Base-by-base conservation (phyloP, 495 filamentous ascomycete species). In the Thermochaetoides thermophila region DNA sequence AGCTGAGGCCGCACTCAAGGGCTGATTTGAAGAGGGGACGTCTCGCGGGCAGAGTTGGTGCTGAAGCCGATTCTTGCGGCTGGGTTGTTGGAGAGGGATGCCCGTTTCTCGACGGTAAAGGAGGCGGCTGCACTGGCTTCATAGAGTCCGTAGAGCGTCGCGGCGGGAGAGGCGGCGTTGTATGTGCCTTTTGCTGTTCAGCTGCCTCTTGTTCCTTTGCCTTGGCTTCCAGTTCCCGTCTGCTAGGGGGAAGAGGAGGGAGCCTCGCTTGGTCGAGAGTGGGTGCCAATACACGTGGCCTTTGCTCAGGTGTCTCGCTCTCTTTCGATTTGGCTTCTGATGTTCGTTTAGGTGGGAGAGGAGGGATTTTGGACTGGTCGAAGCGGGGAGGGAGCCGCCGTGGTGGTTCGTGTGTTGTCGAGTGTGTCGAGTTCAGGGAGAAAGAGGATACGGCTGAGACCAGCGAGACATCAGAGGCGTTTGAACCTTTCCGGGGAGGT, bases 231-330 rank as follows among this genome's bases (percentile, higher is more conserved):
- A 50, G 44, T 29, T 64, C 62, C 14, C 54, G 56, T 36, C 59
- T 46, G 4, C 56, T 59, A 4, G 61, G 61, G 0, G 60, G 63
- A 6, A 73, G 48, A 12, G 59, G 64, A 0, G 68, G 67, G 0
- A 73, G 53, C 19, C 61, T 64, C 5, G 66, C 57, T 32, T 60
- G 52, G 16, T 67, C 64, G 7, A 68, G 43, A 0, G 64, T 33
- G 1, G 68, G 67, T 0, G 68, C 61, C 8, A 70, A 46, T 13
- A 58, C 61, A 35, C 66, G 50, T 20, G 30, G 15, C 2, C 44
- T 26, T 12, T 53, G 59, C 3, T 53, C 48, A 13, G 48, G 41
- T 12, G 52, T 50, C 3, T n/a, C n/a, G n/a, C n/a, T n/a, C n/a
- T n/a, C n/a, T n/a, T n/a, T n/a, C n/a, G n/a, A n/a, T n/a, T n/a